These are phyloP conservation scores for Sabuloglossum arenarium DNA, from an alignment of 495 filamentous ascomycete species.

Conservation along the genomic window DNA sequence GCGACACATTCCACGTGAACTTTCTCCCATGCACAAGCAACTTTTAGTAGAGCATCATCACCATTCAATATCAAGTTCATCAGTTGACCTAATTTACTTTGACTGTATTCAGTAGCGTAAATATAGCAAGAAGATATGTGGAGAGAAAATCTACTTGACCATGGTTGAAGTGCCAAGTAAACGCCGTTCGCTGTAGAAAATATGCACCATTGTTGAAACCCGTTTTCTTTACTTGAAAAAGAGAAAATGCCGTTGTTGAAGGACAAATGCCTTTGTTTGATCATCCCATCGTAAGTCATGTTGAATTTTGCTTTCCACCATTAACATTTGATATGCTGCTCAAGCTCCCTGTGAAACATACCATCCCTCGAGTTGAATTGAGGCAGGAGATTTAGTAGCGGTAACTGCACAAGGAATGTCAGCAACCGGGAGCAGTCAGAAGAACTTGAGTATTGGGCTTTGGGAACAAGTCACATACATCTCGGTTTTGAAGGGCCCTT, in stretches of 20 bases:
- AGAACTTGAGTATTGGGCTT: not conserved
- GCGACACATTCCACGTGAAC: too few species aligned
- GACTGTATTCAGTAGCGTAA: too few species aligned
- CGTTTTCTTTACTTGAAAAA: conserved; percentile 12
- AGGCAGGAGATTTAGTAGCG: conserved; percentile 26
- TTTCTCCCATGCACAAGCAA: too few species aligned
- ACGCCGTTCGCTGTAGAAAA: conserved; percentile 11
- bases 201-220: conserved; percentile 14
- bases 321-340: not conserved
- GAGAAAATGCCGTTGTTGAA: conserved; percentile 35
- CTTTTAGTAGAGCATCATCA: too few species aligned
- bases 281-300: conserved; percentile 45
- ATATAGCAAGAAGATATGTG: not conserved
- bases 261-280: conserved; percentile 36
- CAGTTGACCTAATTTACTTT: too few species aligned
- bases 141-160: conserved; percentile 14
- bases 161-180: conserved; percentile 18
- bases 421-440: conserved; percentile 2
- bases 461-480: conserved; percentile 18
- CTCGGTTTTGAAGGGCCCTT: conserved; percentile 92
- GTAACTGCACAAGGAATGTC: conserved; percentile 19
- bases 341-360: conserved; percentile 6
- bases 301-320: conserved; percentile 24
- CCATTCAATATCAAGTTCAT: too few species aligned
- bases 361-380: conserved; percentile 11